A percentile compares a stretch with the other conserved stretches of the same genome.
These are phyloP conservation scores for Primulina tabacum DNA, from an alignment of 257 asterid species.

Conservation along the genomic window DNA sequence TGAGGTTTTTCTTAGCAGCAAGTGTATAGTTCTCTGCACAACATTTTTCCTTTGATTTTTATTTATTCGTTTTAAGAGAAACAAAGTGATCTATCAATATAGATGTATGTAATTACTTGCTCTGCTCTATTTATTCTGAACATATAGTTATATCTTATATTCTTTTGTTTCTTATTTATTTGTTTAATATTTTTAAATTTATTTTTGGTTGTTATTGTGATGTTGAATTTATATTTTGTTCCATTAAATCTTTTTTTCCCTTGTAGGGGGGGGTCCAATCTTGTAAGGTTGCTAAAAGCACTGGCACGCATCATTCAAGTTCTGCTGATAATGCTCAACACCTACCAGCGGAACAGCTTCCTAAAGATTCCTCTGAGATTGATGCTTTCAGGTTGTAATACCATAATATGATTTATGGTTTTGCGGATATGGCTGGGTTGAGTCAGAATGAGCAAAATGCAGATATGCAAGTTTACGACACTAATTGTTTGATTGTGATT, in stretches of 20 bases:
- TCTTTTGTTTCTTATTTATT: neutral
- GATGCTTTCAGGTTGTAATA: slow-evolving; percentile 36
- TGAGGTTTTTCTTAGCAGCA: too few relatives aligned
- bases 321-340: slow-evolving; percentile 30
- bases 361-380: slow-evolving; percentile 21
- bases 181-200: neutral
- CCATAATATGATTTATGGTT: neutral
- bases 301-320: slow-evolving; percentile 23
- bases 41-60: too few relatives aligned
- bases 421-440: neutral
- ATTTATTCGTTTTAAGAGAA: too few relatives aligned
- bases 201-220: too few relatives aligned
- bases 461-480: too few relatives aligned
- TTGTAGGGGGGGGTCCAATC: slow-evolving; percentile 33
- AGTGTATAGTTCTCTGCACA: too few relatives aligned
- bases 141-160: too few relatives aligned
- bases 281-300: slow-evolving; percentile 25
- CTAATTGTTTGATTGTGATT: too few relatives aligned
- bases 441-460: neutral
- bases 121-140: too few relatives aligned
- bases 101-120: too few relatives aligned
- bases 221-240: too few relatives aligned
- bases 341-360: slow-evolving; percentile 26
- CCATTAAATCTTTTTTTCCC: neutral
- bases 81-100: too few relatives aligned